Evolutionary conservation across 805 yeast species (phyloP).

Genomic region (Kodamaea kaohsiungensis): DNA sequence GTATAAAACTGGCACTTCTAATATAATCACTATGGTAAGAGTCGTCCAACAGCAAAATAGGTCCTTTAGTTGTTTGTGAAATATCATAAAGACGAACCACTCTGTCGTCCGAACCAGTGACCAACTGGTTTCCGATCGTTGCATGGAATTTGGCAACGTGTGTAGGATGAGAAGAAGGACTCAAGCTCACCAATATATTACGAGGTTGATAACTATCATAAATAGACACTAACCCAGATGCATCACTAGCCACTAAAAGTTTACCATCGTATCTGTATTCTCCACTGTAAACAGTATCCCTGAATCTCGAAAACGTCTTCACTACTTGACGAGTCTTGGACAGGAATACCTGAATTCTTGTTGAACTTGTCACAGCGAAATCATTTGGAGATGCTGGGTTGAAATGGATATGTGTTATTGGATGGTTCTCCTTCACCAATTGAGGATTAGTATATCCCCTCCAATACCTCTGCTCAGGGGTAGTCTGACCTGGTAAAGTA

Average conservation of each 20-base stretch:
- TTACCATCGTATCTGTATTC: conserved; percentile 92
- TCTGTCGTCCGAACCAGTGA: conserved; percentile 92
- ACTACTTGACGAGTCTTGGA: conserved; percentile 91
- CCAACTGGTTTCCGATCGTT: conserved; percentile 64
- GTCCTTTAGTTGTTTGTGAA: conserved; percentile 66
- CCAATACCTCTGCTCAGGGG: conserved; percentile 96
- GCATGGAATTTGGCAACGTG: conserved; percentile 95
- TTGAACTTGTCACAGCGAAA: conserved; percentile 89
- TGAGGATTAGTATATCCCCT: conserved; percentile 81
- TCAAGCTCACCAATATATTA: conserved; percentile 73
- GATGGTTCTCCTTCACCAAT: conserved; percentile 88
- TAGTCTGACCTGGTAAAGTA: conserved; percentile 76
- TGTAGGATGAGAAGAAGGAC: conserved; percentile 84
- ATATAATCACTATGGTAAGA: conserved; percentile 85
- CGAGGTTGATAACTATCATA: conserved; percentile 83
- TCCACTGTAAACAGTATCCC: conserved; percentile 89
- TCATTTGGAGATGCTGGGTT: conserved; percentile 86
- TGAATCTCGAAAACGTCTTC: conserved; percentile 83
- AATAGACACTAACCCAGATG: conserved; percentile 87
- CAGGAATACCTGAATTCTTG: conserved; percentile 89
- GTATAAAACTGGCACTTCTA: conserved; percentile 77
- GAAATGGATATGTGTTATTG: conserved; percentile 85
- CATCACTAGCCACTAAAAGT: conserved; percentile 91
- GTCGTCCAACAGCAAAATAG: conserved; percentile 60
- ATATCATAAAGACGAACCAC: conserved; percentile 87